A percentile compares a stretch with the other conserved stretches of the same genome.
phyloP scores from a whole-genome alignment of 2,329 filamentous ascomycete genomes.

The Epichloe brachyelytri region DNA sequence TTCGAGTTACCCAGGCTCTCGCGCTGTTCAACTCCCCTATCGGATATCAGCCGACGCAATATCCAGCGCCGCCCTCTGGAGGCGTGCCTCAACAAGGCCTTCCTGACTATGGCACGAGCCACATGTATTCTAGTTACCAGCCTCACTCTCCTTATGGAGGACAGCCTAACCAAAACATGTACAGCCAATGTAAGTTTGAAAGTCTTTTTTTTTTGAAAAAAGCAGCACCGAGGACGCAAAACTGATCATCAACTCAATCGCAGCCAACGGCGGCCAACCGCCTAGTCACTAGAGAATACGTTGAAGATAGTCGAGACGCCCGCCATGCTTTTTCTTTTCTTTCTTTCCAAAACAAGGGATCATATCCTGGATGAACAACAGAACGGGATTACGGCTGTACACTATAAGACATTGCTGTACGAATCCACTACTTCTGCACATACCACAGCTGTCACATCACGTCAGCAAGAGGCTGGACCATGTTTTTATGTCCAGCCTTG shows the following conservation, averaged over 20 bases:
- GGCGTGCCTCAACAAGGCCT: constrained; percentile 38
- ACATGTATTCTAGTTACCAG: constrained; percentile 45
- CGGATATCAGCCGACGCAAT: constrained; percentile 56
- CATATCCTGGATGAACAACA: background rate
- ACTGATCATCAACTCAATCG: background rate
- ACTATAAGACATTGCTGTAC: constrained; percentile 2
- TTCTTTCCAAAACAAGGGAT: background rate
- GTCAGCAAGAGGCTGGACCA: background rate
- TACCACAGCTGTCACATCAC: background rate
- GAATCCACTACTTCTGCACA: background rate
- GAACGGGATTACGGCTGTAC: constrained; percentile 1
- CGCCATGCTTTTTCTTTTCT: background rate
- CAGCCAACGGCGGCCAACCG: constrained; percentile 8
- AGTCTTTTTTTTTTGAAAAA: background rate
- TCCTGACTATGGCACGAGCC: constrained; percentile 40
- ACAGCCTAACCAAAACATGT: constrained; percentile 44
- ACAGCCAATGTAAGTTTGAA: constrained; percentile 39
- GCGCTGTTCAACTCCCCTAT: constrained; percentile 62
- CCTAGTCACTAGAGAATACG: background rate
- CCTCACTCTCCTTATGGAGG: constrained; percentile 46
- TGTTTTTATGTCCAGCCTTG: background rate
- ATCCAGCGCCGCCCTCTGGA: constrained; percentile 47
- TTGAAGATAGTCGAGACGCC: background rate
- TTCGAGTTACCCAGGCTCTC: constrained; percentile 44
- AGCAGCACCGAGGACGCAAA: background rate